A percentile compares a stretch with the other conserved stretches of the same genome.
phyloP scores from a whole-genome alignment of 805 yeast genomes.

The Wickerhamiella hasegawae region DNA sequence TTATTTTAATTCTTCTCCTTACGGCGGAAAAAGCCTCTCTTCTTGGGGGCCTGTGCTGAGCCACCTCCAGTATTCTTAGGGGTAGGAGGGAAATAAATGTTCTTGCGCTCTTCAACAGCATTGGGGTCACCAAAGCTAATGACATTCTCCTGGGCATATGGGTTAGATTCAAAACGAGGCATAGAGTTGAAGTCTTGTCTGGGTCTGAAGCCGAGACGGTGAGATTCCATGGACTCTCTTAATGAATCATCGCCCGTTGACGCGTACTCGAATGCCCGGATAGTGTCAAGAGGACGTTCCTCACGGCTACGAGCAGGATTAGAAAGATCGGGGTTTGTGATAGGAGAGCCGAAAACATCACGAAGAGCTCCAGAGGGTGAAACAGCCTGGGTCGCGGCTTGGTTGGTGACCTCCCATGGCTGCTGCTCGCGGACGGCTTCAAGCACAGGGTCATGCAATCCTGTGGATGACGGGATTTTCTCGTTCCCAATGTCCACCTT shows the following conservation, averaged over 20 bases:
- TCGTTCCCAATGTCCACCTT: slow-evolving; percentile 7
- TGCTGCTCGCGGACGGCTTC: slow-evolving; percentile 90
- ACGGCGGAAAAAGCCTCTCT: slow-evolving; percentile 66
- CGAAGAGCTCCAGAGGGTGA: slow-evolving; percentile 40
- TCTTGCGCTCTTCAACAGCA: slow-evolving; percentile 24
- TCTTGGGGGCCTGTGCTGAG: slow-evolving; percentile 43
- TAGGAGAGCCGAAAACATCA: slow-evolving; percentile 79
- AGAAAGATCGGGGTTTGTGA: slow-evolving; percentile 65
- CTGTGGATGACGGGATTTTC: slow-evolving; percentile 18
- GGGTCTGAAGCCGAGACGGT: slow-evolving; percentile 69
- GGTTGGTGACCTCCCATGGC: slow-evolving; percentile 64
- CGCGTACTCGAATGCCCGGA: slow-evolving; percentile 82
- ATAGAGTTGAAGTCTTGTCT: slow-evolving; percentile 44
- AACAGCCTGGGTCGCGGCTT: slow-evolving; percentile 19
- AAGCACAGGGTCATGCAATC: slow-evolving; percentile 78
- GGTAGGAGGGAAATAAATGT: slow-evolving; percentile 29
- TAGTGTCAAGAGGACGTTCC: slow-evolving; percentile 94
- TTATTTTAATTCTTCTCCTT: slow-evolving; percentile 28
- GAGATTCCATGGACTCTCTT: slow-evolving; percentile 68
- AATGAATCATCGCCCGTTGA: slow-evolving; percentile 76
- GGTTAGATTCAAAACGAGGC: slow-evolving; percentile 33
- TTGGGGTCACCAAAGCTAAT: slow-evolving; percentile 27
- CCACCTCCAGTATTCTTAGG: slow-evolving; percentile 20
- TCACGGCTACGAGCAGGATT: slow-evolving; percentile 89
- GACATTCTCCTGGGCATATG: slow-evolving; percentile 25